Evolutionary conservation across 352 stramenopile species (phyloP).

Genomic region (Globisporangium perplexum): DNA sequence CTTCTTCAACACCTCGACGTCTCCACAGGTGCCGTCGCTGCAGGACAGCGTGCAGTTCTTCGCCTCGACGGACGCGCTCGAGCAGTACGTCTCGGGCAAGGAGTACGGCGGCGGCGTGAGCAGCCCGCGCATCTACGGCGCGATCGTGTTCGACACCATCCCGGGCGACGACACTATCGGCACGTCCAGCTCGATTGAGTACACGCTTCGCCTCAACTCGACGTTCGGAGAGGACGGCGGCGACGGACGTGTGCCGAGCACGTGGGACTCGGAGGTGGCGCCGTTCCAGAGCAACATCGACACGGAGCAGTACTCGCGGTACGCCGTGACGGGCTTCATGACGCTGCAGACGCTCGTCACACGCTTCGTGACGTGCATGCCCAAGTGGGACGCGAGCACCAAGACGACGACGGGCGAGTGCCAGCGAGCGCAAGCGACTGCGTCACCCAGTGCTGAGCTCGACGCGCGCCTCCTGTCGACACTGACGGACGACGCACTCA

Average conservation of each 20-base stretch:
- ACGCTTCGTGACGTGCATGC: conserved; percentile 36
- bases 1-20: neutral
- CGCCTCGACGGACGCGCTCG: conserved; percentile 17
- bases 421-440: conserved; percentile 10
- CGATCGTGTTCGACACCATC: conserved; percentile 36
- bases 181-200: conserved; percentile 16
- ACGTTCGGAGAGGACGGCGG: conserved; percentile 18
- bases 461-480: too few relatives aligned
- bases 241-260: conserved; percentile 18
- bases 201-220: conserved; percentile 28
- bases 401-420: conserved; percentile 22
- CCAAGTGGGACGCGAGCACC: conserved; percentile 18
- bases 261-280: conserved; percentile 10
- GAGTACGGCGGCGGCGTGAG: conserved; percentile 19
- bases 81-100: conserved; percentile 28
- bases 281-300: conserved; percentile 19
- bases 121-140: conserved; percentile 31
- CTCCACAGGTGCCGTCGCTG: conserved; percentile 23
- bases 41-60: conserved; percentile 37
- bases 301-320: conserved; percentile 19
- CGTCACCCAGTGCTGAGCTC: neutral
- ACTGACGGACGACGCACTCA: too few relatives aligned
- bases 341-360: conserved; percentile 43
- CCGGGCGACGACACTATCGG: conserved; percentile 20
- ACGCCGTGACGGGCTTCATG: conserved; percentile 31